Base-by-base conservation (phyloP, 176 grass and related monocot genomes). In the Oryza punctata region DNA sequence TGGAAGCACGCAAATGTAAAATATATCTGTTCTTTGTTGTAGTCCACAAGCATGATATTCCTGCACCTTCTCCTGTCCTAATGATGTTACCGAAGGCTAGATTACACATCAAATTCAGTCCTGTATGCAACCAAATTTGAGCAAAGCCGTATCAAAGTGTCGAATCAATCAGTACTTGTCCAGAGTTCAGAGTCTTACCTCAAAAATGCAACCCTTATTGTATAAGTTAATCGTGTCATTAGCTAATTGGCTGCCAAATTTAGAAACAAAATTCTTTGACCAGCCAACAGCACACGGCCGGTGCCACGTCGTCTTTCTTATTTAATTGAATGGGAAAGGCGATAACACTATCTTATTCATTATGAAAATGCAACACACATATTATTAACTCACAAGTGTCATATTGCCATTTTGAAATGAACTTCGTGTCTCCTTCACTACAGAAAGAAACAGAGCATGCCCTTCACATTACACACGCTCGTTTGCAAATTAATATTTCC, bases 191-290 rank as follows among this genome's bases (percentile, higher is more conserved):
- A 54, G 80, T 45, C 26, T 45, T 44, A 46, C 45, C 75, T 50
- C 47, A 15, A 78, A 78, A 77, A 63, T 14, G 10, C 24, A 72
- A 27, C 4, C 32, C 7, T 67, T 67, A 3, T n/a, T 30, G 66
- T 78, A 59, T 77, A 65, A 65, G 44, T 44, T 30, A n/a, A 77
- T 77, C 54, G 13, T 46, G 47, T 27, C 26, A 54, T 30, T 32
- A 57, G 73, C 47, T 54, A 28, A 71, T 12, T 33, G 29, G 16
- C 33, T 38, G 16, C 59, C 67, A 50, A 23, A 18, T 73, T 37
- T 78, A 73, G 83, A 59, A 63, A 70, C 67, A 72, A 13, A 16
- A 16, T 44, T 47, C 67, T 82, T 78, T 90, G 88, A 82, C 73
- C 59, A 59, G 27, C 73, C 44, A 82, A 38, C 71, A 6, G 54